These are phyloP conservation scores for Drechslerella dactyloides DNA, from an alignment of 2,329 filamentous ascomycete species.

Conservation along the genomic window DNA sequence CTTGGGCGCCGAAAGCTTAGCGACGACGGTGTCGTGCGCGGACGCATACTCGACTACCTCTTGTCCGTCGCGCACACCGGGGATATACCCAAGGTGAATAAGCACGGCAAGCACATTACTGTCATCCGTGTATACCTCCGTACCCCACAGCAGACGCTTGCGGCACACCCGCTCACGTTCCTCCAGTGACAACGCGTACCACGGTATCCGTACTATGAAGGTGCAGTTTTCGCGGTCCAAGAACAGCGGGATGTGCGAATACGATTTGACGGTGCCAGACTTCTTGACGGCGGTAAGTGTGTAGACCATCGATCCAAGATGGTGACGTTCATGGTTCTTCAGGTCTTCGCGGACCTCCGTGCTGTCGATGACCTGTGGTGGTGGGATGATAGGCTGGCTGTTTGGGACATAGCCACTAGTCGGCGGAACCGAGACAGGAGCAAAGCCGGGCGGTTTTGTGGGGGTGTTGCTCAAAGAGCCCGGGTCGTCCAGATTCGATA, in stretches of 20 bases:
- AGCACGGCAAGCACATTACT: slow-evolving; percentile 91
- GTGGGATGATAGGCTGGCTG: slow-evolving; percentile 45
- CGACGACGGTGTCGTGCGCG: slow-evolving; percentile 41
- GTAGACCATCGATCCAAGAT: slow-evolving; percentile 55
- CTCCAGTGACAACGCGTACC: slow-evolving; percentile 72
- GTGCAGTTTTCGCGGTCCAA: slow-evolving; percentile 85
- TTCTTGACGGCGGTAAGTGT: slow-evolving; percentile 53
- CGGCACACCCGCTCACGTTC: slow-evolving; percentile 83
- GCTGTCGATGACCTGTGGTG: slow-evolving; percentile 54
- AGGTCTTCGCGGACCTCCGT: slow-evolving; percentile 53
- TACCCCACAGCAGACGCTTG: slow-evolving; percentile 85
- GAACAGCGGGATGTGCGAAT: slow-evolving; percentile 71
- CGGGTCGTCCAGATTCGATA: slow-evolving; percentile 40
- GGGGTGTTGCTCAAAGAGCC: slow-evolving; percentile 28
- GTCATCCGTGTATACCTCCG: slow-evolving; percentile 93
- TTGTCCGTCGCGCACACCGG: slow-evolving; percentile 68
- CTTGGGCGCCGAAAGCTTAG: slow-evolving; percentile 29
- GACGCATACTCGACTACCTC: slow-evolving; percentile 51
- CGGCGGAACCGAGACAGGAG: slow-evolving; percentile 3
- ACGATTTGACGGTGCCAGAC: slow-evolving; percentile 65
- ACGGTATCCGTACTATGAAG: slow-evolving; percentile 83
- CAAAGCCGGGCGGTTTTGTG: slow-evolving; percentile 14
- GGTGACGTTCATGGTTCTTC: slow-evolving; percentile 52
- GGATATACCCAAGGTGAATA: slow-evolving; percentile 91
- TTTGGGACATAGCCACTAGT: slow-evolving; percentile 8